Conservation (phyloP, 2,329 filamentous ascomycete species). For the Penicillium paneum region DNA sequence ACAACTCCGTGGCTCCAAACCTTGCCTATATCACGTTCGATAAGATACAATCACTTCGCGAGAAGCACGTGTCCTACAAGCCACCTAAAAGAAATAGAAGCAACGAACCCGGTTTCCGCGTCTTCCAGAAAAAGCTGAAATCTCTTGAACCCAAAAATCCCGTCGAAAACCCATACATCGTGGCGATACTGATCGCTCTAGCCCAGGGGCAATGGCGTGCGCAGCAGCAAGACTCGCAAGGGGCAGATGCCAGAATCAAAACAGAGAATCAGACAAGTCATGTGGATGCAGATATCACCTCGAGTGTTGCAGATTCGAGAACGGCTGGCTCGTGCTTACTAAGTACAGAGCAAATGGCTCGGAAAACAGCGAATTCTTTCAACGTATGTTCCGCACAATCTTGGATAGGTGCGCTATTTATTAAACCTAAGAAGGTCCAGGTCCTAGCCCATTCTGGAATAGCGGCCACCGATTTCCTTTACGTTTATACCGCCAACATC, state of each 20-base stretch:
- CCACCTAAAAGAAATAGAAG: neutral
- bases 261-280: neutral
- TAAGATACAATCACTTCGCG: neutral
- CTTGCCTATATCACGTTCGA: neutral
- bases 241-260: too few relatives aligned
- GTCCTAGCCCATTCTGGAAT: neutral
- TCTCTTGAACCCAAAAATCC: neutral
- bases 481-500: neutral
- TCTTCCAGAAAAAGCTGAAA: neutral
- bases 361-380: neutral
- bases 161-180: neutral
- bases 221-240: neutral
- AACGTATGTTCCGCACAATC: neutral
- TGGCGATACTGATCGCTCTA: neutral
- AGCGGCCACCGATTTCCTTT: neutral
- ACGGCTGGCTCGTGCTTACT: neutral
- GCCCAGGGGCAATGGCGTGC: neutral
- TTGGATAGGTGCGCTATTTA: neutral
- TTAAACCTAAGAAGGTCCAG: neutral
- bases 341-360: neutral
- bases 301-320: neutral
- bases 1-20: neutral
- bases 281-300: neutral
- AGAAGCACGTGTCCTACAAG: neutral
- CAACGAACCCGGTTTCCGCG: neutral